Conservation (phyloP, 192 early-diverging fungal species). For the Backusella circina region DNA sequence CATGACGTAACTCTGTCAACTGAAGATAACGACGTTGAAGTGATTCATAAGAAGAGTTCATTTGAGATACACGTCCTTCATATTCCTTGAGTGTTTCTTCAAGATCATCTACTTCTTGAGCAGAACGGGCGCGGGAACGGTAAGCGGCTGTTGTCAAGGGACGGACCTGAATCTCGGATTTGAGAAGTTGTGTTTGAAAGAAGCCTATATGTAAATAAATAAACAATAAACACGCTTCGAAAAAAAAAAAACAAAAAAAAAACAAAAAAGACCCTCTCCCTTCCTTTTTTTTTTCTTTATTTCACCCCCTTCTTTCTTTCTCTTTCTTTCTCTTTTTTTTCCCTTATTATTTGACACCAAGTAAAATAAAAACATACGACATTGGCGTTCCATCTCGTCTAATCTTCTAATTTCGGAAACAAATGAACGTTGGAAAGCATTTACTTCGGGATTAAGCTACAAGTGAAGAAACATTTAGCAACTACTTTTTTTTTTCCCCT, state of each 20-base stretch:
- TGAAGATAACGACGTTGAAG: slow-evolving; percentile 88
- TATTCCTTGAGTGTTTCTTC: slow-evolving; percentile 76
- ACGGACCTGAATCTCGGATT: slow-evolving; percentile 63
- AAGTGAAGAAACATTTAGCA: not conserved
- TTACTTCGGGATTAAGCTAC: slow-evolving; percentile 89
- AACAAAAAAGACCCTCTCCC: no score
- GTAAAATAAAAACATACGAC: slow-evolving; percentile 58
- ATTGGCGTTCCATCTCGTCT: slow-evolving; percentile 96
- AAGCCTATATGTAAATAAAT: slow-evolving; percentile 57
- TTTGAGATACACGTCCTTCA: slow-evolving; percentile 77
- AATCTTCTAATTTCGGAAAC: slow-evolving; percentile 93
- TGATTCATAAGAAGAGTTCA: slow-evolving; percentile 84
- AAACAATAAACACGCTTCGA: not conserved
- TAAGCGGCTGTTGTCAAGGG: slow-evolving; percentile 42
- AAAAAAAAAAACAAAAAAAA: not conserved
- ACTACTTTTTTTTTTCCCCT: not conserved
- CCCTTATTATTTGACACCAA: not conserved
- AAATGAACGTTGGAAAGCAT: slow-evolving; percentile 95
- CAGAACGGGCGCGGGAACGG: slow-evolving; percentile 64
- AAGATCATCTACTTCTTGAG: slow-evolving; percentile 93
- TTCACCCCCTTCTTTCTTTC: not conserved
- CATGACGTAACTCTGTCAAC: slow-evolving; percentile 85
- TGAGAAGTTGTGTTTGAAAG: slow-evolving; percentile 75
- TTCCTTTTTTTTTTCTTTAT: not conserved
- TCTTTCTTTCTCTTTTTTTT: not conserved